Base-by-base conservation (phyloP, 306 rosid species). In the Oxytropis ochrocephala region DNA sequence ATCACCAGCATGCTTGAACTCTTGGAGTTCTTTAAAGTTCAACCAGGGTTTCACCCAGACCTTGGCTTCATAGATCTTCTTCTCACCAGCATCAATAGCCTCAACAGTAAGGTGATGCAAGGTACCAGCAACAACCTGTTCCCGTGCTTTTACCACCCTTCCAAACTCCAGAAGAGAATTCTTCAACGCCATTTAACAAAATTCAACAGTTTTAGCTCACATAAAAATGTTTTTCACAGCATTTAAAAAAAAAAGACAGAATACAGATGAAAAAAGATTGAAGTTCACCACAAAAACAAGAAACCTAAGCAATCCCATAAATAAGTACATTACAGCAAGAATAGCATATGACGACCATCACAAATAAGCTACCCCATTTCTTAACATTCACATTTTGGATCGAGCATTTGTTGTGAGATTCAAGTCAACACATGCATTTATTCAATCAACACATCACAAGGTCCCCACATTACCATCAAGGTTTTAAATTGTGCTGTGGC, bases 41-140 rank as follows among this genome's bases (percentile, higher is more conserved):
- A 80, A 0, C 96, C 98, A 94, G 4, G 87, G 85, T 84, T 91
- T 91, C 51, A 88, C 99, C 99, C 99, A 94, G 7, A 94, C 73
- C 90, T 88, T 84, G 29, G 99, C 96, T 60, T 94, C 89, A 67
- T 82, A 94, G 43, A 85, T 61, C 86, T 88, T 88, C 80, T 83
- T 91, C 83, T 79, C 61, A 16, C 88, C 95, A 0, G 73, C 99
- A n/a, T 91, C 96, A 27, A 77, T 21, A 33, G 47, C 97, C 82
- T 91, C 99, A 16, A 94, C 21, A 6, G 95, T 88, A 50, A 88
- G 79, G 81, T 88, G 84, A 79, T 88, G 84, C 76, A 88, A 0
- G 5, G 89, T 84, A 19, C 99, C 99, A 13, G 99, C 81, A 65
- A 94, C 99, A 41, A 91, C 88, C 71, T 84, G 99, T 30, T 84